Evolutionary conservation across 2,329 filamentous ascomycete genomes (phyloP).

Genomic region (Botrytis galanthina): DNA sequence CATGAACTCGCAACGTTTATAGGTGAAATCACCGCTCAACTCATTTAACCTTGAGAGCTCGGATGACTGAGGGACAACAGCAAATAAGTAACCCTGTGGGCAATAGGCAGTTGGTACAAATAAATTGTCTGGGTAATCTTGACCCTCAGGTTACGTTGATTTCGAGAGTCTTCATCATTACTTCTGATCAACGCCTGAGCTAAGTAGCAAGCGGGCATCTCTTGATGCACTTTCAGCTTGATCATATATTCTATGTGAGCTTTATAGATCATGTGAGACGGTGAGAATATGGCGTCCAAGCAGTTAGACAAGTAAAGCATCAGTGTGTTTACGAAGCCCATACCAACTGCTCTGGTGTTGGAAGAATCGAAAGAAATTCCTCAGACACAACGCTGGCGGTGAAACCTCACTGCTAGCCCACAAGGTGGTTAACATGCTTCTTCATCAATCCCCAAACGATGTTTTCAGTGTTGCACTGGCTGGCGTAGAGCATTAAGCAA

Average conservation of each 20-base stretch:
- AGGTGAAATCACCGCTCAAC: background rate
- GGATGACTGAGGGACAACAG: background rate
- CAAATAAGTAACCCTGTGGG: background rate
- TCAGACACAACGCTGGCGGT: background rate
- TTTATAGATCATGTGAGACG: too few relatives aligned
- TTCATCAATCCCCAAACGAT: background rate
- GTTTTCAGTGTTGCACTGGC: background rate
- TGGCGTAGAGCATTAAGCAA: background rate
- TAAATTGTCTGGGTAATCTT: background rate
- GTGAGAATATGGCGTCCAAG: background rate
- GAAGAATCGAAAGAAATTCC: background rate
- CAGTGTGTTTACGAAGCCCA: background rate
- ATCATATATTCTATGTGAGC: background rate
- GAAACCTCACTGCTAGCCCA: background rate
- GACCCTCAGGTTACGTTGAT: background rate
- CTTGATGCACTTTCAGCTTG: background rate
- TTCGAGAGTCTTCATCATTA: background rate
- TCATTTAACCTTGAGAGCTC: background rate
- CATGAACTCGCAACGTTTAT: background rate
- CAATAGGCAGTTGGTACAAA: background rate
- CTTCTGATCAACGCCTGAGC: background rate
- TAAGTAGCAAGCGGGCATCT: background rate
- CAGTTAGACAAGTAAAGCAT: background rate
- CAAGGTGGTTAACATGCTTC: background rate
- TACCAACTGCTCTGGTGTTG: background rate